Evolutionary conservation across 2,329 filamentous ascomycete genomes (phyloP), one percentile per base, ranked within the genome.

Genomic region (Xylaria sp.): DNA sequence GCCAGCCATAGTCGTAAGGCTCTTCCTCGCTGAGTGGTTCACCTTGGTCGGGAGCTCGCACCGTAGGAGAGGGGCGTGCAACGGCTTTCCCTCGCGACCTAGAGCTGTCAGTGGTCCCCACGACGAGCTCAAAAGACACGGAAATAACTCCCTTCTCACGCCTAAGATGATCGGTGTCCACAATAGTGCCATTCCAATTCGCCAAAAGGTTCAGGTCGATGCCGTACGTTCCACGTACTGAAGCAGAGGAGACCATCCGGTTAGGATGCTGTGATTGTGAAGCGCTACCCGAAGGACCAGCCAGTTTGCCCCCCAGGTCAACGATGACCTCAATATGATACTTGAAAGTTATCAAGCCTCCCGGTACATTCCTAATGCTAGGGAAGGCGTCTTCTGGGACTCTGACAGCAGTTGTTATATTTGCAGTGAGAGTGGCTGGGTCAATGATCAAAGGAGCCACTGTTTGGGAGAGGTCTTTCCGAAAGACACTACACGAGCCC

Each of bases 261-360:
- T 80, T 68, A 77, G 83, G 68, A 79, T 82, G 69, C 79, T 82
- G 68, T 77, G 81, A 31, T 79, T 82, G 67, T 76, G 81, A 31
- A 80, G 80, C 52, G 76, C 79, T 55, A 75, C 83, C 73, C 72
- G 85, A 78, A 82, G 88, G 87, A 20, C 90, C 82, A 72, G 88
- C 87, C 51, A 98, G 83, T 78, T 94, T 96, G 46, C 95, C 95
- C 56, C 96, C 94, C 0, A 98, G 86, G 78, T 99, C 96, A 25
- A 98, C 89, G 33, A 98, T 91, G 2, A 98, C 93, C 80, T 99
- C 96, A 23, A 98, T 87, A 73, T 94, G 93, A 77, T 99, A 98
- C 74, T 91, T 93, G 83, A 99, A 98, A 75, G 91, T 94, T 72
- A 99, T 96, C 90, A 98, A 96, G 41, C 93, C 91, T 3, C 95